A percentile compares a stretch with the other conserved stretches of the same genome.
These are phyloP conservation scores for Trichoderma gracile DNA, from an alignment of 2,329 filamentous ascomycete genomes.

Conservation along the genomic window DNA sequence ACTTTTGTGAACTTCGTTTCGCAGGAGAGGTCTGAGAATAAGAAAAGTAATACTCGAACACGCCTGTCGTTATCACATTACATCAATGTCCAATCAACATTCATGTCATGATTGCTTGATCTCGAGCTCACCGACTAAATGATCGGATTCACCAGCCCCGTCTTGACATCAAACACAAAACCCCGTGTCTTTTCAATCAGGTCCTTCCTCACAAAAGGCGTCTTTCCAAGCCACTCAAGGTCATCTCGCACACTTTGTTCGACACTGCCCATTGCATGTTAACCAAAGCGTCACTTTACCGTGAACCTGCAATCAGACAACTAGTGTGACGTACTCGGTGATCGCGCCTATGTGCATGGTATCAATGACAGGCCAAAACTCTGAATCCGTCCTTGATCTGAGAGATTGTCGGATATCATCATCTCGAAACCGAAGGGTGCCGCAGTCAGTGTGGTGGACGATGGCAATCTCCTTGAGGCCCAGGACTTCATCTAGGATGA, in stretches of 20 bases:
- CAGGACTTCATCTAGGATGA: neutral
- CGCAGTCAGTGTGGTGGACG: neutral
- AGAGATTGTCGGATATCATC: neutral
- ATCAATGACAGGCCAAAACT: neutral
- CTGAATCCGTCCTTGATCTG: neutral
- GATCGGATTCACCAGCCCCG: neutral
- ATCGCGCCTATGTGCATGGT: neutral
- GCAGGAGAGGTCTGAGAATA: neutral
- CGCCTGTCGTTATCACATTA: neutral
- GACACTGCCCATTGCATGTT: neutral
- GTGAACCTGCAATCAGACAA: no score
- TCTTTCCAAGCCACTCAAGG: neutral
- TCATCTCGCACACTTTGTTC: neutral
- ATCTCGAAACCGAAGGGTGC: neutral
- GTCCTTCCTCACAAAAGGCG: conserved; percentile 4
- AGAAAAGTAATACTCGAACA: neutral
- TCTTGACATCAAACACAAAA: neutral
- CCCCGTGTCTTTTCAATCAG: neutral
- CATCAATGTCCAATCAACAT: no score
- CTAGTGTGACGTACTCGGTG: neutral
- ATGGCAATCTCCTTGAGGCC: neutral
- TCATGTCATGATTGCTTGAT: neutral
- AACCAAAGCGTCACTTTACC: neutral
- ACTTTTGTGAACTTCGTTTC: no score
- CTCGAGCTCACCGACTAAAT: fast-evolving